Conservation (phyloP, 345 rosid species). For the Salix dunnii region DNA sequence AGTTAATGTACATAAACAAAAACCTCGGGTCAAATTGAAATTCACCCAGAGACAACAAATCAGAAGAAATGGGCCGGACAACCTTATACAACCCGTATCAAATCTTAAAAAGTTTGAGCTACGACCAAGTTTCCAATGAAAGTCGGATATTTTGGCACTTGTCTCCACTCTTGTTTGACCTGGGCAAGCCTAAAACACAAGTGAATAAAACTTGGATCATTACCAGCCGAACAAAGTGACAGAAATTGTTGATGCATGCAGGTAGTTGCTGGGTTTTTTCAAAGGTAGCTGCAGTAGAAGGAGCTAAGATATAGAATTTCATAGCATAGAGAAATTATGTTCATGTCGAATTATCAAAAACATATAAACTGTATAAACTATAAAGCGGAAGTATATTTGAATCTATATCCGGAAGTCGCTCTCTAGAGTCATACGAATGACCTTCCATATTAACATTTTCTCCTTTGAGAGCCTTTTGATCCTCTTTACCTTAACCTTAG, state of each 20-base stretch:
- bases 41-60: not conserved
- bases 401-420: no score
- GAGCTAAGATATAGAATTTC: no score
- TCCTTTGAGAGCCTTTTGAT: no score
- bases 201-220: not conserved
- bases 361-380: no score
- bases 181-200: not conserved
- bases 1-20: no score
- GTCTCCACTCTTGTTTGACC: not conserved
- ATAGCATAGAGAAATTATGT: no score
- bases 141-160: not conserved
- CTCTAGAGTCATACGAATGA: no score
- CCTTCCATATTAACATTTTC: no score
- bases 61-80: not conserved
- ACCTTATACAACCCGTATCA: not conserved
- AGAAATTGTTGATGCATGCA: not conserved
- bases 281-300: slow-evolving; percentile 23
- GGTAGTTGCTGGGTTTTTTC: slow-evolving; percentile 25
- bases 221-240: not conserved
- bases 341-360: no score
- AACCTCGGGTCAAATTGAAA: no score
- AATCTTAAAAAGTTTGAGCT: not conserved
- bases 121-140: not conserved
- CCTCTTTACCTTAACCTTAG: no score
- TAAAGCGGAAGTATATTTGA: no score